Conservation (phyloP, 305 asterid genomes). For the Fraxinus floribunda region DNA sequence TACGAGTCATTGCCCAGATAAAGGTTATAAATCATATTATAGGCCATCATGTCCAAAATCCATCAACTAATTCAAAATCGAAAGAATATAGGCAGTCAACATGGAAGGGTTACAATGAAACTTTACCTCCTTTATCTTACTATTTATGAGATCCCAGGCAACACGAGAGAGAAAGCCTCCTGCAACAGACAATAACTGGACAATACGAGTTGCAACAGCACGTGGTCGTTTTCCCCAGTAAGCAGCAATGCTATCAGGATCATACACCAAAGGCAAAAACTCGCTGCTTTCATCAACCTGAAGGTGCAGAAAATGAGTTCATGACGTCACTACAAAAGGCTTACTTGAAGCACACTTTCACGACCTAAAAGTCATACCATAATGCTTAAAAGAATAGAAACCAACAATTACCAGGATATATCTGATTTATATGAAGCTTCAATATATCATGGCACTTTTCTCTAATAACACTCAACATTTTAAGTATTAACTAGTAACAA, state of each 20-base stretch:
- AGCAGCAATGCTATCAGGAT: slow-evolving; percentile 73
- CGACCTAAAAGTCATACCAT: slow-evolving; percentile 3
- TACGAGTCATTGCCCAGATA: not conserved
- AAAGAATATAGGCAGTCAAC: not conserved
- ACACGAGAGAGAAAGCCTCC: slow-evolving; percentile 98
- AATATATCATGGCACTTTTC: not conserved
- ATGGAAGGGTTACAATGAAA: slow-evolving; percentile 2
- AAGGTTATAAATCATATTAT: not conserved
- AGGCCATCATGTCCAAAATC: not conserved
- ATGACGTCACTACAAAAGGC: slow-evolving; percentile 15
- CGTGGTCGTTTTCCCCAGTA: slow-evolving; percentile 97
- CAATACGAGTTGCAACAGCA: slow-evolving; percentile 91
- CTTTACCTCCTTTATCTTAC: slow-evolving; percentile 79
- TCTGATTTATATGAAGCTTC: not conserved
- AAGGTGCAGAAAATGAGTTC: slow-evolving; percentile 13
- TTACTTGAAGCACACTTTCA: not conserved
- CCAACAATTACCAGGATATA: not conserved
- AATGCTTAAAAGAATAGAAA: slow-evolving; percentile 10
- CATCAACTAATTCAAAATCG: not conserved
- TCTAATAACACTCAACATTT: not conserved
- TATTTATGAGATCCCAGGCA: slow-evolving; percentile 72
- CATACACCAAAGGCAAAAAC: slow-evolving; percentile 84
- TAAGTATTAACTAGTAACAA: slow-evolving; percentile 5
- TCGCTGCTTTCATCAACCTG: slow-evolving; percentile 97
- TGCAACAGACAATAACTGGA: slow-evolving; percentile 82